These are phyloP conservation scores for Oenanthe sinensis DNA, from an alignment of 129 eudicot species.

Conservation along the genomic window DNA sequence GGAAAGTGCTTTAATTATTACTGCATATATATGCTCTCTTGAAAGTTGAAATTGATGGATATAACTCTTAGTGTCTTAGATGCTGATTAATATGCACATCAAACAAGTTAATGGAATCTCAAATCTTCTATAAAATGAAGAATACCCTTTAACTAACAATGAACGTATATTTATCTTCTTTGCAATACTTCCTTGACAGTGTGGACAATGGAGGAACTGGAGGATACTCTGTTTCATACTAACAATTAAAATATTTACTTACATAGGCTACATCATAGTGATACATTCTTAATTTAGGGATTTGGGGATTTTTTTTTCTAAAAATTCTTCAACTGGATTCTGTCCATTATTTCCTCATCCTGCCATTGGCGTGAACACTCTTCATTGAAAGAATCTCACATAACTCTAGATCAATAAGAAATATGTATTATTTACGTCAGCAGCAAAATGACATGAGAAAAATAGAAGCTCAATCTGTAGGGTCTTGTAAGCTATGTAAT, in stretches of 20 bases:
- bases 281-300: neutral
- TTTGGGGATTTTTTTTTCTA: neutral
- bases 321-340: neutral
- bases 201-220: neutral
- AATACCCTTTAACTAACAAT: neutral
- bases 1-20: neutral
- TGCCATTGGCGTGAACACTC: neutral
- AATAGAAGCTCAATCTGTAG: neutral
- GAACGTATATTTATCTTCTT: neutral
- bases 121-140: neutral
- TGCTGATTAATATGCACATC: neutral
- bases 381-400: neutral
- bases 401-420: neutral
- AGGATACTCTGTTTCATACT: neutral
- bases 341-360: neutral
- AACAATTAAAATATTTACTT: neutral
- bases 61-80: neutral
- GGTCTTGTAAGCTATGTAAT: neutral
- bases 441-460: neutral
- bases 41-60: neutral
- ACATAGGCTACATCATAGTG: neutral
- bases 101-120: neutral
- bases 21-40: neutral
- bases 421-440: neutral
- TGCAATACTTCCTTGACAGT: neutral